phyloP scores from a whole-genome alignment of 129 eudicot species.

The Flaveria trinervia region DNA sequence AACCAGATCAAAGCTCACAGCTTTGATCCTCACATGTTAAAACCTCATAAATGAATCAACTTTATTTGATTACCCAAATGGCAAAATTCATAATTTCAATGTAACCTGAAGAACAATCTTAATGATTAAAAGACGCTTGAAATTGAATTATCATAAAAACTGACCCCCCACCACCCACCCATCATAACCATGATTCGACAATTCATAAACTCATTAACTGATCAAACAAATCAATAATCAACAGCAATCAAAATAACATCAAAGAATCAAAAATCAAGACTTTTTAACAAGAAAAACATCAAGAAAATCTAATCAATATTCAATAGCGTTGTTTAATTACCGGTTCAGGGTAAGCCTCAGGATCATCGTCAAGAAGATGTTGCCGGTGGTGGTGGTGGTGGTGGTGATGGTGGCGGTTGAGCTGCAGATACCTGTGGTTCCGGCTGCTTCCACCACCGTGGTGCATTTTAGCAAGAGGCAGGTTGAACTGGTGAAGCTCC shows the following conservation, averaged over 20 bases:
- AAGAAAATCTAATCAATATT: neutral
- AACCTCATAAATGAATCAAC: neutral
- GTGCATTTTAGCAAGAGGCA: conserved; percentile 61
- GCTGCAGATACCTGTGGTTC: conserved; percentile 47
- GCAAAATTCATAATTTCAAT: conserved; percentile 18
- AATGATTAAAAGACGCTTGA: conserved; percentile 12
- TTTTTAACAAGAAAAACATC: neutral
- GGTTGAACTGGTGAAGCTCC: conserved; percentile 71
- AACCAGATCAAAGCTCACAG: neutral
- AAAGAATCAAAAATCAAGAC: conserved; percentile 18
- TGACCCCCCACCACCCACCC: conserved; percentile 7
- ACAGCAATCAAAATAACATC: neutral
- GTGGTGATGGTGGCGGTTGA: conserved; percentile 41
- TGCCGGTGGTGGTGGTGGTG: conserved; percentile 48
- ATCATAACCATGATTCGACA: neutral
- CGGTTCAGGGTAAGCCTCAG: conserved; percentile 75
- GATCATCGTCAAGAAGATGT: conserved; percentile 45
- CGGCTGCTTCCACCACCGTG: conserved; percentile 38
- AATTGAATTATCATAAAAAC: neutral
- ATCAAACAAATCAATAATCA: neutral
- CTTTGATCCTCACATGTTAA: neutral
- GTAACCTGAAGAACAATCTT: conserved; percentile 25
- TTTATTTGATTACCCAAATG: conserved; percentile 2
- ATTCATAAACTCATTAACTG: conserved; percentile 19
- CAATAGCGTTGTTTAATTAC: conserved; percentile 28